Percentiles rank a stretch among this genome's conserved stretches.
Evolutionary conservation across 2,329 filamentous ascomycete species (phyloP).

Genomic region (Tothia fuscella): DNA sequence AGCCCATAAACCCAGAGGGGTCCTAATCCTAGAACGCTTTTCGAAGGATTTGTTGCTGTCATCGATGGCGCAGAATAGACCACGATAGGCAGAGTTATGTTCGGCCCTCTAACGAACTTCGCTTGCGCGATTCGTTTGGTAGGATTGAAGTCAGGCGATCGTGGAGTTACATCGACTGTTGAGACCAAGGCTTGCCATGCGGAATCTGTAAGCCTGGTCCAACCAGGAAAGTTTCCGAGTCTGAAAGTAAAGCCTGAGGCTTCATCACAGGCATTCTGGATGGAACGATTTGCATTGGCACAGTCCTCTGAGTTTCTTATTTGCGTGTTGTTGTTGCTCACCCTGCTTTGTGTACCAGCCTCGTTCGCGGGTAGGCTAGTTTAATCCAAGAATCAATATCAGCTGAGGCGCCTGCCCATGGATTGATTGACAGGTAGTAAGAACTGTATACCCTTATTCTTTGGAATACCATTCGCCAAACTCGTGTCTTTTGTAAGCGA

Average conservation of each 20-base stretch:
- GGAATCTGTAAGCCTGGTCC: neutral
- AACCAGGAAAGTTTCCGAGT: neutral
- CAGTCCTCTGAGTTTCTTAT: neutral
- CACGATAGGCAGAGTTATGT: neutral
- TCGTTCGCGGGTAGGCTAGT: neutral
- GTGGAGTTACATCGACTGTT: neutral
- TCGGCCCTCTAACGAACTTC: neutral
- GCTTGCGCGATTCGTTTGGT: neutral
- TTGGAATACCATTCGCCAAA: neutral
- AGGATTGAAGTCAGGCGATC: neutral
- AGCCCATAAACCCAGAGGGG: neutral
- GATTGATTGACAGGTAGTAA: neutral
- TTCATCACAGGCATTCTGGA: neutral
- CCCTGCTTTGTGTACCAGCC: neutral
- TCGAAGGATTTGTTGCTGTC: neutral
- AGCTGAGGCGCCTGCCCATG: neutral
- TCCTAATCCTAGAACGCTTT: neutral
- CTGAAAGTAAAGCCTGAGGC: neutral
- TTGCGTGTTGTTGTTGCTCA: neutral
- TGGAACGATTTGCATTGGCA: neutral
- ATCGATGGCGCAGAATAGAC: neutral
- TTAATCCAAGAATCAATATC: neutral
- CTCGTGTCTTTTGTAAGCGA: neutral
- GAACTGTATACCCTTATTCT: neutral
- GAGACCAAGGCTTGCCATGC: neutral